These are phyloP conservation scores for Exophiala dermatitidis DNA, from an alignment of 2,329 filamentous ascomycete species.

Conservation along the genomic window DNA sequence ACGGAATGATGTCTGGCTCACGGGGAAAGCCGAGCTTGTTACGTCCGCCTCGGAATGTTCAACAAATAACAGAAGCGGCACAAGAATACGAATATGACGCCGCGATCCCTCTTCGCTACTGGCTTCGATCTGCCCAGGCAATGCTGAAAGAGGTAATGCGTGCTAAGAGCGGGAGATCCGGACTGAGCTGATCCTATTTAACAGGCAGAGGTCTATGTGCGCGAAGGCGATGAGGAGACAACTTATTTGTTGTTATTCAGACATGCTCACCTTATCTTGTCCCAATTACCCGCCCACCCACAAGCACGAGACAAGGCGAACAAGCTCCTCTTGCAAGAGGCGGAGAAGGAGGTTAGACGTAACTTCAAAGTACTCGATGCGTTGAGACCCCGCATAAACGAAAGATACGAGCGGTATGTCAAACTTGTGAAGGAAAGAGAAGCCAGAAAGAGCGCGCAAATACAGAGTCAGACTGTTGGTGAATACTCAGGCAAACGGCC, in stretches of 20 bases:
- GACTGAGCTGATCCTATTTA: slow-evolving; percentile 21
- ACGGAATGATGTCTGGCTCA: slow-evolving; percentile 9
- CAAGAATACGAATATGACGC: slow-evolving; percentile 74
- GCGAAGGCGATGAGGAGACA: slow-evolving; percentile 77
- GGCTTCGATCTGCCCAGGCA: slow-evolving; percentile 72
- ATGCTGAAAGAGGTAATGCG: slow-evolving; percentile 67
- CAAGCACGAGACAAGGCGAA: slow-evolving; percentile 60
- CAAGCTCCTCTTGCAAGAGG: slow-evolving; percentile 46
- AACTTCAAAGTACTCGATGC: slow-evolving; percentile 66
- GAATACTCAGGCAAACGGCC: slow-evolving; percentile 1
- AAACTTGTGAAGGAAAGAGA: slow-evolving; percentile 44
- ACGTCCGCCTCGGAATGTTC: slow-evolving; percentile 57
- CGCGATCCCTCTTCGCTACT: slow-evolving; percentile 68
- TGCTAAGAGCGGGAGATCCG: not conserved
- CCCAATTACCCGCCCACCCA: slow-evolving; percentile 68
- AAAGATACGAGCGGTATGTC: slow-evolving; percentile 61
- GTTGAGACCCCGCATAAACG: slow-evolving; percentile 70
- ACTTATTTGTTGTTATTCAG: slow-evolving; percentile 88
- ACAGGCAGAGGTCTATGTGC: slow-evolving; percentile 76
- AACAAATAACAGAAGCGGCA: slow-evolving; percentile 69
- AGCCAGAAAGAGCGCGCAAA: slow-evolving; percentile 28
- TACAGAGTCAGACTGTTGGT: slow-evolving; percentile 1
- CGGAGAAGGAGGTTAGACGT: slow-evolving; percentile 54
- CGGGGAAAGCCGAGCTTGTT: slow-evolving; percentile 21
- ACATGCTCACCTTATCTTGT: slow-evolving; percentile 75